Percentiles rank a stretch among this genome's conserved stretches.
phyloP scores from a whole-genome alignment of 2,329 filamentous ascomycete species.

The Beauveria pseudobassiana region DNA sequence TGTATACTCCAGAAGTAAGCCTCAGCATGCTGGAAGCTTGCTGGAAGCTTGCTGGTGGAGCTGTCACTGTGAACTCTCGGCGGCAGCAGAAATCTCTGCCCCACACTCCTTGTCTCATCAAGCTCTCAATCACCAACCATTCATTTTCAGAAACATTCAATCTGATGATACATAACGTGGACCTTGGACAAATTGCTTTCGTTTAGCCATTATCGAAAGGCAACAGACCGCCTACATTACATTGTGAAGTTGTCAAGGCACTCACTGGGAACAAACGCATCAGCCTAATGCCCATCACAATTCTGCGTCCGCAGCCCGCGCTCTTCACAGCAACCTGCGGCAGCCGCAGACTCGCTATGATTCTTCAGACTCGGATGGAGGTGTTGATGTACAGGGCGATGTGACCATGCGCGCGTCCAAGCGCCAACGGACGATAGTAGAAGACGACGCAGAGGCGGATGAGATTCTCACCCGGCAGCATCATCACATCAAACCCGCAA shows the following conservation, averaged over 20 bases:
- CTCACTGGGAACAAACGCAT: neutral
- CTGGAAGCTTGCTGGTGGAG: neutral
- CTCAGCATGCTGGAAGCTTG: neutral
- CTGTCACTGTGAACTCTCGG: neutral
- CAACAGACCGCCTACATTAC: too few relatives aligned
- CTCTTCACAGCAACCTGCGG: conserved; percentile 17
- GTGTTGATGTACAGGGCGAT: conserved; percentile 38
- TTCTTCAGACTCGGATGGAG: conserved; percentile 32
- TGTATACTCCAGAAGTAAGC: neutral
- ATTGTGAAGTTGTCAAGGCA: too few relatives aligned
- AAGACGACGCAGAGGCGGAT: conserved; percentile 23
- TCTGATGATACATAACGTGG: too few relatives aligned
- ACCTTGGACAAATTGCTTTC: neutral
- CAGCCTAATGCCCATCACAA: conserved; percentile 40
- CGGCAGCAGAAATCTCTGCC: neutral
- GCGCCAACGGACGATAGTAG: conserved; percentile 25
- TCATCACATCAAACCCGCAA: conserved; percentile 85
- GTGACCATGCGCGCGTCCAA: conserved; percentile 37
- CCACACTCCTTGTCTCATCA: conserved; percentile 6
- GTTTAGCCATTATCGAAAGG: too few relatives aligned
- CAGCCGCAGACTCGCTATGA: conserved; percentile 24
- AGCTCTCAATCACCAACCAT: neutral
- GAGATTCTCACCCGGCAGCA: conserved; percentile 79
- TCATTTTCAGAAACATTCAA: neutral
- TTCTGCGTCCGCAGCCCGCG: conserved; percentile 33